Base-by-base conservation (phyloP, 495 filamentous ascomycete species). In the Penicillium samsonianum region DNA sequence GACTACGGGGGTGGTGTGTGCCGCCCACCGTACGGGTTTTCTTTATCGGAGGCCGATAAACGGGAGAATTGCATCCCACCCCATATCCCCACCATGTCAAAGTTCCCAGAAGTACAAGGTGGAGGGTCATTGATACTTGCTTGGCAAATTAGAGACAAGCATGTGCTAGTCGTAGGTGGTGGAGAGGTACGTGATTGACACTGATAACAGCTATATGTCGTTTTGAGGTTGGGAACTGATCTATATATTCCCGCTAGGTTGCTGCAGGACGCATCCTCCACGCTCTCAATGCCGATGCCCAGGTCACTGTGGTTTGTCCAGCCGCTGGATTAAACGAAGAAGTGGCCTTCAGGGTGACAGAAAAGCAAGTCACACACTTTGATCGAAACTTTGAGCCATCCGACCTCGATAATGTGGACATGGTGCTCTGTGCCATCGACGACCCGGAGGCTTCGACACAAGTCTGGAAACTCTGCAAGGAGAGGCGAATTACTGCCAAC, bases 371-470 rank as follows among this genome's bases (percentile, higher is more conserved):
- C 22, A 77, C 80, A 4, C 88, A 94, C 71, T 64, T 92, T 64
- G 85, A 93, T 73, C 89, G 90, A 47, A 85, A 83, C 54, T 98
- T 97, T 74, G 80, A 87, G 60, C 84, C 93, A 1, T 74, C 80
- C 5, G 92, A 97, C 66, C 86, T 98, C 50, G 87, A 96, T 60
- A 69, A 75, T 25, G 85, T 84, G 12, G 84, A 87, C 59, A 93
- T 98, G 88, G 92, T 98, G 7, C 82, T 98, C 26, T 90, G 90
- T 5, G 94, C 94, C 37, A 84, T 98, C 64, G 94, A 98, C 69
- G 92, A 97, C 71, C 90, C 94, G 0, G 86, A 83, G 33, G 91
- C 92, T 6, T 95, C 90, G 0, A 86, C 91, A 0, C 74, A 82
- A 45, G 91, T 98, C 67, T 98, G 91, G 88, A 90, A 91, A 61